Percentiles rank a stretch among this genome's conserved stretches.
These are phyloP conservation scores for Fomitopsis pinicola DNA, from an alignment of 1,284 basidiomycete genomes.

Conservation along the genomic window DNA sequence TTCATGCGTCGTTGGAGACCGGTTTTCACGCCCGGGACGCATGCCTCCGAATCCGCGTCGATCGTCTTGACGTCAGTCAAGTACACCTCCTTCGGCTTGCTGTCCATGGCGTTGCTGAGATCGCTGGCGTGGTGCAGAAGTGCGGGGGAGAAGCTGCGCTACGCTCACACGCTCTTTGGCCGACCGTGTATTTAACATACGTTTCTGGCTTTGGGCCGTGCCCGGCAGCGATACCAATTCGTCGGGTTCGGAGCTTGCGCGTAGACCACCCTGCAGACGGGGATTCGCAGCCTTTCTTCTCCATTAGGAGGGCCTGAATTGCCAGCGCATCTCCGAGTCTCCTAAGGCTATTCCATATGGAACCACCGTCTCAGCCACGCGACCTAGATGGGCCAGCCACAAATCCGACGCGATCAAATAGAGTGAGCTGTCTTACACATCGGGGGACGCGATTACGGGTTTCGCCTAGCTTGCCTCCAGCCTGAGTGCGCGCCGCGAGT, in stretches of 20 bases:
- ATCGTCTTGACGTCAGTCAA: background rate
- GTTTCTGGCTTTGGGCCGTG: background rate
- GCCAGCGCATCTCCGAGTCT: background rate
- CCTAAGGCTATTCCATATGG: background rate
- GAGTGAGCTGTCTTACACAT: too few relatives aligned
- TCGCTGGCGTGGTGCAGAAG: background rate
- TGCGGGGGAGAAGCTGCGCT: background rate
- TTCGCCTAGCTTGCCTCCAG: too few relatives aligned
- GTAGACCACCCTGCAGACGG: background rate
- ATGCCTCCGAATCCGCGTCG: slow-evolving; percentile 7
- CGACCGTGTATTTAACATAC: background rate
- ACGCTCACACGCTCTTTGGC: background rate
- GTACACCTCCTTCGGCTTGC: background rate
- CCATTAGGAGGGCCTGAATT: background rate
- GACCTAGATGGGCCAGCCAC: too few relatives aligned
- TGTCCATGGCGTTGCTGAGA: background rate
- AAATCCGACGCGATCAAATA: too few relatives aligned
- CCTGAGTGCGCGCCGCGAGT: too few relatives aligned
- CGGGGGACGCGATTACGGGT: too few relatives aligned
- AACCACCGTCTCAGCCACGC: too few relatives aligned
- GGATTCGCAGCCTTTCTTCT: background rate
- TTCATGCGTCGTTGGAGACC: slow-evolving; percentile 24
- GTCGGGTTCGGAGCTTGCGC: background rate
- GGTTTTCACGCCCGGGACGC: background rate
- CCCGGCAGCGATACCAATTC: background rate